phyloP scores from a whole-genome alignment of 129 eudicot species.

The Tagetes erecta region DNA sequence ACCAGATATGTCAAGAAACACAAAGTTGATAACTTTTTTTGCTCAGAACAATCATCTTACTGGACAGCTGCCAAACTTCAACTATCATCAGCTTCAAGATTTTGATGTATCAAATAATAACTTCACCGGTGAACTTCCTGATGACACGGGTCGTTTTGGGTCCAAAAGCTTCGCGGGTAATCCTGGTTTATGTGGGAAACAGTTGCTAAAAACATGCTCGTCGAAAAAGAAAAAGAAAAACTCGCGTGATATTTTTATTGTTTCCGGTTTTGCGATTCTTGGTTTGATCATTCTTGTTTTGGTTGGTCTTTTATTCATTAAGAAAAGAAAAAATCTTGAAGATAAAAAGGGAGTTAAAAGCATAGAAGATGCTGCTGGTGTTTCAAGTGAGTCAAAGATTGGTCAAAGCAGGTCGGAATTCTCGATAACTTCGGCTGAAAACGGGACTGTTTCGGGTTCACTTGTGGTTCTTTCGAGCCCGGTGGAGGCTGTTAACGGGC shows the following conservation, averaged over 20 bases:
- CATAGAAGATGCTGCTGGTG: conserved; percentile 33
- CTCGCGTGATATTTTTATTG: conserved; percentile 37
- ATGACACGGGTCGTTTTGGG: conserved; percentile 37
- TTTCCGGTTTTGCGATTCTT: conserved; percentile 47
- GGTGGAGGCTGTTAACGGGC: conserved; percentile 45
- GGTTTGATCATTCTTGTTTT: conserved; percentile 42
- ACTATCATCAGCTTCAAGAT: conserved; percentile 29
- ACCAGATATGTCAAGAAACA: conserved; percentile 61
- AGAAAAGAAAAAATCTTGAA: conserved; percentile 31
- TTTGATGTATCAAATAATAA: conserved; percentile 67
- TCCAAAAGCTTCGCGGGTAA: conserved; percentile 52
- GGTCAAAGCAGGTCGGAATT: conserved; percentile 54
- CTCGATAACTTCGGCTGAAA: conserved; percentile 63
- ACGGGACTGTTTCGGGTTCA: conserved; percentile 48
- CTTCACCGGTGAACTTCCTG: conserved; percentile 53
- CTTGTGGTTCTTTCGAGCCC: conserved; percentile 57
- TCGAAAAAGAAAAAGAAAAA: conserved; percentile 27
- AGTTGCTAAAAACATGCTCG: background rate
- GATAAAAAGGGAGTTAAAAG: conserved; percentile 27
- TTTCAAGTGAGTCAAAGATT: conserved; percentile 43
- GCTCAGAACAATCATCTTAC: conserved; percentile 53
- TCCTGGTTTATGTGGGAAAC: conserved; percentile 54
- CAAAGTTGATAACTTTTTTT: conserved; percentile 45
- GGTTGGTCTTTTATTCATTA: conserved; percentile 37
- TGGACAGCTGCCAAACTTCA: conserved; percentile 49